Conservation (phyloP, 164 flowering plant species). For the Magnolia sinica region DNA sequence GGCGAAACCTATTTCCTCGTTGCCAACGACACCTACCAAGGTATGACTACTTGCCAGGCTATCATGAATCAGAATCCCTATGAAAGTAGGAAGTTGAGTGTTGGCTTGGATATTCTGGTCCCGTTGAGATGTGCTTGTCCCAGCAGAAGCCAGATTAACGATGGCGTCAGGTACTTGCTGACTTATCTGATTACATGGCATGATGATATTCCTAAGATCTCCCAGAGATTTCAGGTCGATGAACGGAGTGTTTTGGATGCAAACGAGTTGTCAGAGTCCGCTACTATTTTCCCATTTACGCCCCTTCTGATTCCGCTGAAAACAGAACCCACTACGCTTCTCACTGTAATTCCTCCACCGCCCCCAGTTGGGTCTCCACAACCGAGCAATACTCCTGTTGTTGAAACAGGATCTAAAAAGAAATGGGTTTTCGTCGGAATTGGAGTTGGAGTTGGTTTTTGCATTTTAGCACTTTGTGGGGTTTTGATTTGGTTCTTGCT, state of each 20-base stretch:
- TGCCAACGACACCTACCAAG: slow-evolving; percentile 66
- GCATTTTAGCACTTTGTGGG: slow-evolving; percentile 21
- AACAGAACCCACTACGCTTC: slow-evolving; percentile 23
- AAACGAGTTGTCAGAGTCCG: slow-evolving; percentile 27
- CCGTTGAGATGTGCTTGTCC: slow-evolving; percentile 82
- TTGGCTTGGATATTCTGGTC: slow-evolving; percentile 25
- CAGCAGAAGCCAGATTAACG: slow-evolving; percentile 32
- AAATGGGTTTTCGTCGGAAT: slow-evolving; percentile 53
- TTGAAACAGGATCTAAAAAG: slow-evolving; percentile 24
- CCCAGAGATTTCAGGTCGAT: slow-evolving; percentile 33
- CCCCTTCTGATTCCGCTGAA: slow-evolving; percentile 53
- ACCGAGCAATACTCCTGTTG: neutral
- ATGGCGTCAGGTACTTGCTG: slow-evolving; percentile 44
- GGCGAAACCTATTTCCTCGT: slow-evolving; percentile 45
- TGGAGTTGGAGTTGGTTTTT: slow-evolving; percentile 43
- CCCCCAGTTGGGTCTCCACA: slow-evolving; percentile 1
- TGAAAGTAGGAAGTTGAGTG: slow-evolving; percentile 14
- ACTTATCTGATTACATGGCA: slow-evolving; percentile 35
- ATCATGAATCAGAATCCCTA: slow-evolving; percentile 41
- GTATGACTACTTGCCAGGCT: slow-evolving; percentile 68
- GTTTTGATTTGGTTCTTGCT: slow-evolving; percentile 27
- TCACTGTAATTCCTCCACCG: neutral
- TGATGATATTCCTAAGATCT: slow-evolving; percentile 30
- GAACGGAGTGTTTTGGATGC: slow-evolving; percentile 35
- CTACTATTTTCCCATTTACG: slow-evolving; percentile 39